Evolutionary conservation across 495 filamentous ascomycete genomes (phyloP).

Genomic region (Penicillium turbatum): DNA sequence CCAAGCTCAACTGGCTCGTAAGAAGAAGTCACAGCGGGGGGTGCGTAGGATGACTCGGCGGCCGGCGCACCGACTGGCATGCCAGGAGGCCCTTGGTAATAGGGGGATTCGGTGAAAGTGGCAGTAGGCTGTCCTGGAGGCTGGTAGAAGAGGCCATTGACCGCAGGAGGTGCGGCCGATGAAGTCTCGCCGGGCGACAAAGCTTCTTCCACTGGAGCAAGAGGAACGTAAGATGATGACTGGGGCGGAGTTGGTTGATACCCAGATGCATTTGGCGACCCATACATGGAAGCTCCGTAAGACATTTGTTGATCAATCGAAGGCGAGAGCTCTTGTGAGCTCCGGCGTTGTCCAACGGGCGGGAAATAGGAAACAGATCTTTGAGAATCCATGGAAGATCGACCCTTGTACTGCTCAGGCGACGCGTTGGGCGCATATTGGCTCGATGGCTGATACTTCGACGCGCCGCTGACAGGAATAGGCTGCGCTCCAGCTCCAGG

Average conservation of each 20-base stretch:
- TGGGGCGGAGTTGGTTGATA: conserved; percentile 50
- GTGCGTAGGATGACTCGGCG: conserved; percentile 8
- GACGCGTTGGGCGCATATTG: conserved; percentile 48
- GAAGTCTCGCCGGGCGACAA: conserved; percentile 21
- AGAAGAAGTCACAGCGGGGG: background rate
- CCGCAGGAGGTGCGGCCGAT: conserved; percentile 19
- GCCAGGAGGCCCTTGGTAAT: conserved; percentile 25
- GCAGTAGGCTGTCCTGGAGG: conserved; percentile 15
- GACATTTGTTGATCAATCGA: conserved; percentile 35
- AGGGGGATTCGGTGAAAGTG: conserved; percentile 14
- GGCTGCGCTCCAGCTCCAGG: conserved; percentile 33
- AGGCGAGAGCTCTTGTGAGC: conserved; percentile 38
- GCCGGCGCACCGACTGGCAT: conserved; percentile 23
- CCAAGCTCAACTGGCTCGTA: conserved; percentile 40
- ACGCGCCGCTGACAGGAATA: conserved; percentile 42
- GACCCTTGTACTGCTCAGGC: conserved; percentile 43
- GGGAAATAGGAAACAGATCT: conserved; percentile 32
- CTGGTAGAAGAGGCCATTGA: conserved; percentile 29
- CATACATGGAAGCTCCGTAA: conserved; percentile 27
- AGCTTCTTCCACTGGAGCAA: conserved; percentile 45
- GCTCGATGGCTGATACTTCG: conserved; percentile 60
- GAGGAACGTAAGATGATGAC: conserved; percentile 46
- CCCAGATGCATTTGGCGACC: conserved; percentile 33
- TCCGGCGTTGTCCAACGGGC: conserved; percentile 35
- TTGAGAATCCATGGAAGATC: conserved; percentile 47